Conservation (phyloP, 495 filamentous ascomycete species). For the Amniculicola lignicola region DNA sequence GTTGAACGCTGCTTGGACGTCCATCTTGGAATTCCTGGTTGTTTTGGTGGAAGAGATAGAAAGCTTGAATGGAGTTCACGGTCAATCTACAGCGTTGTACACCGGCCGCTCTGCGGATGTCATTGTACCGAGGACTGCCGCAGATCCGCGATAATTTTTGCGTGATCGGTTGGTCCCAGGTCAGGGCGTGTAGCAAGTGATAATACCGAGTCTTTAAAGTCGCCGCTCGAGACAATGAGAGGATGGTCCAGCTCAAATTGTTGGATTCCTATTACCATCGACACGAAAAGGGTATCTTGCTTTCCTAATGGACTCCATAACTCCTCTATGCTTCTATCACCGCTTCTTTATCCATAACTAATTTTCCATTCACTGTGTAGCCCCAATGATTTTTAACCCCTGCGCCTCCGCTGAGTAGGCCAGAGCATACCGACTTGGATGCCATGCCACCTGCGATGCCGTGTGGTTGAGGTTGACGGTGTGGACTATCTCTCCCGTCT, state of each 20-base stretch:
- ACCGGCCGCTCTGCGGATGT: no score
- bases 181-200: no score
- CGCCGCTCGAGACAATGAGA: no score
- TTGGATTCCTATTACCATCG: no score
- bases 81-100: no score
- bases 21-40: conserved; percentile 19
- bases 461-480: conserved; percentile 66
- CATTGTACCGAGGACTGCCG: no score
- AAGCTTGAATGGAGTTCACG: no score
- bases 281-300: conserved; percentile 6
- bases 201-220: no score
- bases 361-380: no score
- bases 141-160: no score
- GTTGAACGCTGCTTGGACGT: conserved; percentile 25
- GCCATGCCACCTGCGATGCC: conserved; percentile 70
- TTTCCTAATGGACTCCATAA: background rate
- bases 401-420: conserved; percentile 83
- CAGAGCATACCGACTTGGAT: conserved; percentile 82
- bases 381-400: conserved; percentile 82
- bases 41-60: background rate
- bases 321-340: background rate
- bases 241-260: no score
- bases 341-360: background rate
- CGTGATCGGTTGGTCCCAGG: no score
- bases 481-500: conserved; percentile 82